Evolutionary conservation across 2,329 filamentous ascomycete genomes (phyloP).

Genomic region (Fusarium pseudocircinatum): DNA sequence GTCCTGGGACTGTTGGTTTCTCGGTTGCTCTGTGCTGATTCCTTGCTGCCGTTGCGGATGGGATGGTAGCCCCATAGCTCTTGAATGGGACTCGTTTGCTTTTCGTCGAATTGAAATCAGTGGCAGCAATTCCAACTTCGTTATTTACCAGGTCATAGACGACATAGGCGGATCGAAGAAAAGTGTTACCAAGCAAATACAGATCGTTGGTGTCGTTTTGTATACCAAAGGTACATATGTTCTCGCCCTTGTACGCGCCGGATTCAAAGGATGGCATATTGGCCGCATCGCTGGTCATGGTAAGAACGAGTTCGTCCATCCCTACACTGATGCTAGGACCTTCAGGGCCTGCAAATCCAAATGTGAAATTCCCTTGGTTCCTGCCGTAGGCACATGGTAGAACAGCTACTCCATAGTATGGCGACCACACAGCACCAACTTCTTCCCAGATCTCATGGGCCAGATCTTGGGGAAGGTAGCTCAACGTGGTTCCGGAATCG

Average conservation of each 20-base stretch:
- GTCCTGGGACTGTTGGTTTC: slow-evolving; percentile 27
- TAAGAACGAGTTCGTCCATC: slow-evolving; percentile 67
- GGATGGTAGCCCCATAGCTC: slow-evolving; percentile 60
- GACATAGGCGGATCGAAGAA: slow-evolving; percentile 68
- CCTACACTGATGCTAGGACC: slow-evolving; percentile 62
- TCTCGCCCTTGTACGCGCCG: slow-evolving; percentile 56
- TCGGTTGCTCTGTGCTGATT: slow-evolving; percentile 49
- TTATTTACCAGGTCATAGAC: slow-evolving; percentile 69
- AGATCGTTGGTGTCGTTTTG: slow-evolving; percentile 56
- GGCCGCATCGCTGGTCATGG: slow-evolving; percentile 49
- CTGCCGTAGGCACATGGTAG: slow-evolving; percentile 61
- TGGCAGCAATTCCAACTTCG: slow-evolving; percentile 63
- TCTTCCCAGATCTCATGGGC: slow-evolving; percentile 63
- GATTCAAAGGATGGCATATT: slow-evolving; percentile 49
- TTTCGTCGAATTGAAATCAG: slow-evolving; percentile 63
- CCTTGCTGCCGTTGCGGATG: slow-evolving; percentile 58
- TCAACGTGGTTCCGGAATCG: slow-evolving; percentile 79
- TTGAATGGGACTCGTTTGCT: slow-evolving; percentile 61
- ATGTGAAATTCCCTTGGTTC: slow-evolving; percentile 61
- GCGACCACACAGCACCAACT: slow-evolving; percentile 60
- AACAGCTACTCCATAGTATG: slow-evolving; percentile 51
- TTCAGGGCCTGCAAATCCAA: slow-evolving; percentile 60
- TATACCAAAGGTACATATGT: slow-evolving; percentile 66
- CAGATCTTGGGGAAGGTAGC: slow-evolving; percentile 72
- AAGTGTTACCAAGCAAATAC: slow-evolving; percentile 66